Evolutionary conservation across 345 rosid species (phyloP).

Genomic region (Crucihimalaya himalaica): DNA sequence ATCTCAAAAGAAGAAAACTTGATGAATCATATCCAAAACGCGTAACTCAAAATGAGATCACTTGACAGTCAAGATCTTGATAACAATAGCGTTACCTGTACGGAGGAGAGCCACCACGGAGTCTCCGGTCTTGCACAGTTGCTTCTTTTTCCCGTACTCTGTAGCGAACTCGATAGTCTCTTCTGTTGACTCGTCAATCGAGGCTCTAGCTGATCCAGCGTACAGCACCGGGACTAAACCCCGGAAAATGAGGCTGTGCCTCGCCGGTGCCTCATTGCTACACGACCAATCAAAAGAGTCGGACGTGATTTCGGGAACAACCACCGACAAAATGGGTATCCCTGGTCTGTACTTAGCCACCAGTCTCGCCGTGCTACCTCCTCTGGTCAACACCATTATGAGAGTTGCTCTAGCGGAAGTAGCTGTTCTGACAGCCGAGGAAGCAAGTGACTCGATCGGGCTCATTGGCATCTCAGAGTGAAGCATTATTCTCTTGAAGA

Average conservation of each 20-base stretch:
- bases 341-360: slow-evolving; percentile 96
- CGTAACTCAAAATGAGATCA: slow-evolving; percentile 25
- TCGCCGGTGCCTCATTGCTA: slow-evolving; percentile 83
- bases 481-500: slow-evolving; percentile 78
- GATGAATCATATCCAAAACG: neutral
- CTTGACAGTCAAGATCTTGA: slow-evolving; percentile 85
- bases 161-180: slow-evolving; percentile 82
- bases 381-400: slow-evolving; percentile 83
- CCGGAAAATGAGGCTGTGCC: slow-evolving; percentile 83
- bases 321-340: slow-evolving; percentile 78
- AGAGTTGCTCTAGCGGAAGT: slow-evolving; percentile 77
- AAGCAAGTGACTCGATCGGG: slow-evolving; percentile 84
- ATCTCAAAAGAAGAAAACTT: slow-evolving; percentile 29
- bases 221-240: slow-evolving; percentile 77
- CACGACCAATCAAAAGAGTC: slow-evolving; percentile 92
- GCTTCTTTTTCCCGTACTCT: slow-evolving; percentile 59
- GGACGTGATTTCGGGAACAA: slow-evolving; percentile 82
- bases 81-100: slow-evolving; percentile 76
- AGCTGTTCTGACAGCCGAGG: slow-evolving; percentile 89
- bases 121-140: slow-evolving; percentile 75
- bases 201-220: slow-evolving; percentile 90
- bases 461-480: slow-evolving; percentile 91
- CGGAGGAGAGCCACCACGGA: slow-evolving; percentile 90
- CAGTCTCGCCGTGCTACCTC: slow-evolving; percentile 90
- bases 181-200: slow-evolving; percentile 82